Evolutionary conservation across 805 yeast species (phyloP).

Genomic region (Metschnikowia hibisci): DNA sequence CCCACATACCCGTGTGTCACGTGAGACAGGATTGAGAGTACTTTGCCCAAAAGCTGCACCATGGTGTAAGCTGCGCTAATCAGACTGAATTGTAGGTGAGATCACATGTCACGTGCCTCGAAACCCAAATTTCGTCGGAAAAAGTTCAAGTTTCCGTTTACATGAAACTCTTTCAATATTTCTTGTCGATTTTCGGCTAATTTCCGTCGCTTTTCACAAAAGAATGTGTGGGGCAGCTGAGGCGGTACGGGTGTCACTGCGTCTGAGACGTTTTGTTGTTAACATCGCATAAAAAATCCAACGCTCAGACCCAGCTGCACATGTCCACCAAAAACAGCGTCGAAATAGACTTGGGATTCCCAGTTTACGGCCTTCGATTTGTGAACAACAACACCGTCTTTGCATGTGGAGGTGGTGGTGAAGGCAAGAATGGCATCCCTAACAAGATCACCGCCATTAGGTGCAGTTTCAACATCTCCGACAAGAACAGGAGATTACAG

Average conservation of each 20-base stretch:
- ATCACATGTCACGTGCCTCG: constrained; percentile 1
- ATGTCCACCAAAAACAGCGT: constrained; percentile 27
- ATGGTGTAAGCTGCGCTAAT: neutral
- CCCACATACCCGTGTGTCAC: constrained; percentile 21
- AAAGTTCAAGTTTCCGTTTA: too few species aligned
- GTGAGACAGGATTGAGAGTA: constrained; percentile 19
- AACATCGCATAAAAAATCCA: constrained; percentile 1
- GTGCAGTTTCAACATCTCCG: constrained; percentile 48
- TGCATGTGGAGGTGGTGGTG: constrained; percentile 95
- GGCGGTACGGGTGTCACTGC: constrained; percentile 6
- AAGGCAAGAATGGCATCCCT: constrained; percentile 83
- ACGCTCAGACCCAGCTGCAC: constrained; percentile 1
- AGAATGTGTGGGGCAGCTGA: neutral
- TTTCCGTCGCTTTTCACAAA: neutral
- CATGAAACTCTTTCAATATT: too few species aligned
- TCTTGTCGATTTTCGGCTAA: neutral
- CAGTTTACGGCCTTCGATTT: constrained; percentile 77
- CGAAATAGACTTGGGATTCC: constrained; percentile 55
- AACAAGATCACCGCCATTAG: constrained; percentile 71
- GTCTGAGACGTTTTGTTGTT: constrained; percentile 4
- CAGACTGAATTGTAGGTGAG: constrained; percentile 1
- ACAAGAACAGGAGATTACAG: constrained; percentile 43
- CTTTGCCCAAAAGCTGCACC: constrained; percentile 6
- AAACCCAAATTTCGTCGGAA: too few species aligned
- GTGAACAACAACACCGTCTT: constrained; percentile 55